Percentiles rank a stretch among this genome's conserved stretches.
Conservation (phyloP, 1,139 yeast species). For the Debaryomyces subglobosus region DNA sequence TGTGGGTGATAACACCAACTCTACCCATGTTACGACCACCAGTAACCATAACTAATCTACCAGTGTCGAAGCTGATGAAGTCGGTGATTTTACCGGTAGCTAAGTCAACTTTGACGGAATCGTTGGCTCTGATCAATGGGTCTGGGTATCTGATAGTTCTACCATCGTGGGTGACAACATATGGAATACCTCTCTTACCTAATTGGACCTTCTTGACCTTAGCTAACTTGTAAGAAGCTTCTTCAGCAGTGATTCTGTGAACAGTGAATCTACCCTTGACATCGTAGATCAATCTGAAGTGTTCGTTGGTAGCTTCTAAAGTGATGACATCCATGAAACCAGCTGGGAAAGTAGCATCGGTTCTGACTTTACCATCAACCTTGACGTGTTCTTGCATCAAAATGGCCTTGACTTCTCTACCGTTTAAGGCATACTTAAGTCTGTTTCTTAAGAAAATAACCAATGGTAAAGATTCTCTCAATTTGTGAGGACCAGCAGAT, state of each 20-base stretch:
- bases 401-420: slow-evolving; percentile 99
- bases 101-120: slow-evolving; percentile 94
- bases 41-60: slow-evolving; percentile 95
- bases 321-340: slow-evolving; percentile 99
- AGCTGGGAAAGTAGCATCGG: slow-evolving; percentile 97
- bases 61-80: slow-evolving; percentile 92
- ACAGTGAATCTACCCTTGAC: slow-evolving; percentile 99
- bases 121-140: slow-evolving; percentile 94
- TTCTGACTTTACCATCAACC: slow-evolving; percentile 99
- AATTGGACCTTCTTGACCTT: slow-evolving; percentile 97
- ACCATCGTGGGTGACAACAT: slow-evolving; percentile 98
- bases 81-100: slow-evolving; percentile 94
- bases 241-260: slow-evolving; percentile 99
- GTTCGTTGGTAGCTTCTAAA: slow-evolving; percentile 96
- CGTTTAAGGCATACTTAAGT: slow-evolving; percentile 98
- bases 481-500: slow-evolving; percentile 99
- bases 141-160: slow-evolving; percentile 99
- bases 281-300: slow-evolving; percentile 98
- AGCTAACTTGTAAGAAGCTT: slow-evolving; percentile 96
- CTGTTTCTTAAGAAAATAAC: slow-evolving; percentile 98
- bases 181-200: slow-evolving; percentile 98
- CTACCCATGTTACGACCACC: slow-evolving; percentile 99
- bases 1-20: slow-evolving; percentile 97
- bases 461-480: slow-evolving; percentile 98
- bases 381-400: slow-evolving; percentile 99